Evolutionary conservation across 768 basidiomycete species (phyloP).

Genomic region (Arthromyces matolae): DNA sequence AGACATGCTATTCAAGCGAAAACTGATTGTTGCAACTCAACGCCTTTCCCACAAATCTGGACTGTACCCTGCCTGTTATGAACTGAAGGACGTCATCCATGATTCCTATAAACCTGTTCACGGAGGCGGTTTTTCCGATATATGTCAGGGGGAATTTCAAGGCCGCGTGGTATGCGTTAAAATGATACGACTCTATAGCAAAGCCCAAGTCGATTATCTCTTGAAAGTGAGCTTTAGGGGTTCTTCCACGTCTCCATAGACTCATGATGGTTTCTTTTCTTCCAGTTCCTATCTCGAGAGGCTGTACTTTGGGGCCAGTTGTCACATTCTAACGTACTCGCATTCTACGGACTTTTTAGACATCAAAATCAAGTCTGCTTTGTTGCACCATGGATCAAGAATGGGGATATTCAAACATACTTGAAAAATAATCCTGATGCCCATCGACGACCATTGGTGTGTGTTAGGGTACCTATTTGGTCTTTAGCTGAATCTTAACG

Average conservation of each 20-base stretch:
- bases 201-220: background rate
- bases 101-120: background rate
- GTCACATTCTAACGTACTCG: conserved; percentile 10
- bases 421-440: background rate
- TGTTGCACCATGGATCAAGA: conserved; percentile 14
- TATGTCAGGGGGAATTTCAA: background rate
- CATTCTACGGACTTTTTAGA: conserved; percentile 13
- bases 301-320: conserved; percentile 5
- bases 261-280: background rate
- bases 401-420: conserved; percentile 2
- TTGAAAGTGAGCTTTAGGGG: background rate
- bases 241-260: background rate
- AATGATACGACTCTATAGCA: background rate
- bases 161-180: conserved; percentile 1
- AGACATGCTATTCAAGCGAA: background rate
- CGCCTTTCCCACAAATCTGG: background rate
- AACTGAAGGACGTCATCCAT: background rate
- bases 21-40: background rate
- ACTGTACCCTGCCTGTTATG: conserved; percentile 1
- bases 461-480: background rate
- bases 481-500: background rate
- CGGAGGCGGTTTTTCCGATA: background rate
- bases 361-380: conserved; percentile 7
- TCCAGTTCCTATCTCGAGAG: background rate
- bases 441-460: background rate